Percentiles rank a stretch among this genome's conserved stretches.
Conservation (phyloP, 495 filamentous ascomycete species). For the Elasticomyces elasticus region DNA sequence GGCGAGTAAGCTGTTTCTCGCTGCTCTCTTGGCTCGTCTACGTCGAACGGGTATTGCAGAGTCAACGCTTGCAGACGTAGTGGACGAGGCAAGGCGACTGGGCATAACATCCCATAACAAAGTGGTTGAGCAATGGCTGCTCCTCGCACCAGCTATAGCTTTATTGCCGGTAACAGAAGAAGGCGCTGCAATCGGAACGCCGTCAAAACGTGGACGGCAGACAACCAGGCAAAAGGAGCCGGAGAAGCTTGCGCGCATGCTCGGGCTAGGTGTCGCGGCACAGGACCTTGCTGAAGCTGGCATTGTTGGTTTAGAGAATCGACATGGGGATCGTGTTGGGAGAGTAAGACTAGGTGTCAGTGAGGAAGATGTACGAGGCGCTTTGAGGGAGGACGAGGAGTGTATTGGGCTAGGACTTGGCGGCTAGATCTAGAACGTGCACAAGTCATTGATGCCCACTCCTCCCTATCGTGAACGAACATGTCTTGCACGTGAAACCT, state of each 20-base stretch:
- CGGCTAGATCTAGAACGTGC: too few species aligned
- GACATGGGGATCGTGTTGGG: slow-evolving; percentile 70
- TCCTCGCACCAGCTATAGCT: slow-evolving; percentile 4
- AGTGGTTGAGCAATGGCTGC: slow-evolving; percentile 28
- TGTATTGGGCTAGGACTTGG: slow-evolving; percentile 49
- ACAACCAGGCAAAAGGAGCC: slow-evolving; percentile 9
- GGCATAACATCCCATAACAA: slow-evolving; percentile 49
- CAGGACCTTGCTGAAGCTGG: slow-evolving; percentile 79
- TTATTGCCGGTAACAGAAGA: not conserved
- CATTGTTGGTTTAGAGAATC: slow-evolving; percentile 68
- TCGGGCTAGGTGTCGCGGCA: slow-evolving; percentile 60
- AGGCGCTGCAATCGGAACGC: slow-evolving; percentile 1
- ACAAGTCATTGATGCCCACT: too few species aligned
- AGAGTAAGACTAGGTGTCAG: slow-evolving; percentile 77
- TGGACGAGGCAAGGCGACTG: slow-evolving; percentile 77
- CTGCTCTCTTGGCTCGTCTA: slow-evolving; percentile 67
- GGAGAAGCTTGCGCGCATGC: slow-evolving; percentile 43
- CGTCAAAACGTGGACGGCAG: slow-evolving; percentile 30
- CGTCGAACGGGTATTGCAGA: slow-evolving; percentile 76
- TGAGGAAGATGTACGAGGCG: slow-evolving; percentile 79
- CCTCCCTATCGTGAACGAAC: too few species aligned
- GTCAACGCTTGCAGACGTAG: slow-evolving; percentile 77
- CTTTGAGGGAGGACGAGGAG: slow-evolving; percentile 80
- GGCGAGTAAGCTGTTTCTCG: slow-evolving; percentile 71
- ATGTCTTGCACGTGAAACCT: too few species aligned